phyloP scores from a whole-genome alignment of 768 basidiomycete species.

The Phaffia tasmanica region DNA sequence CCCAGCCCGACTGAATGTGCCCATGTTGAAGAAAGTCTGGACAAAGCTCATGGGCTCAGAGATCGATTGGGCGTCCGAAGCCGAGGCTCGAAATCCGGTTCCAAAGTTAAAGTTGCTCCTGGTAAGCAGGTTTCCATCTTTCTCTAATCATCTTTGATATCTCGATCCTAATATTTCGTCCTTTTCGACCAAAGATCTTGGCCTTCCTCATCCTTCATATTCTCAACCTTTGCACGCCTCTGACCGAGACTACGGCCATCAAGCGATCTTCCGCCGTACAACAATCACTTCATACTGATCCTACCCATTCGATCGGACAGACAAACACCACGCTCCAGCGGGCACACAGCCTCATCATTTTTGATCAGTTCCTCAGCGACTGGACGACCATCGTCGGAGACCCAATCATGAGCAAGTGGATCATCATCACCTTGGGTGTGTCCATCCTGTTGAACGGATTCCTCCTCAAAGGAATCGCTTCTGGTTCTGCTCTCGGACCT shows the following conservation, averaged over 20 bases:
- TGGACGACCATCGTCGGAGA: slow-evolving; percentile 91
- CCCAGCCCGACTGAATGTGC: background rate
- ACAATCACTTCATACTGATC: slow-evolving; percentile 31
- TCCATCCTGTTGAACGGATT: slow-evolving; percentile 86
- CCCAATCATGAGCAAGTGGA: slow-evolving; percentile 88
- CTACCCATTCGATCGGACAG: slow-evolving; percentile 31
- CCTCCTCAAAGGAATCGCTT: slow-evolving; percentile 57
- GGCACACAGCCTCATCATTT: slow-evolving; percentile 41
- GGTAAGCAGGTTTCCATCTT: slow-evolving; percentile 40
- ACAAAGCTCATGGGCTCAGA: slow-evolving; percentile 16
- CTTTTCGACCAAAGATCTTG: slow-evolving; percentile 48
- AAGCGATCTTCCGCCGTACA: slow-evolving; percentile 39
- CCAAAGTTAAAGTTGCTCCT: slow-evolving; percentile 78
- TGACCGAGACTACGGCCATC: slow-evolving; percentile 57
- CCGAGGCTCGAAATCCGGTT: slow-evolving; percentile 61
- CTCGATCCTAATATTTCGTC: background rate
- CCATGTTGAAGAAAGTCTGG: background rate
- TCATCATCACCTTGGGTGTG: slow-evolving; percentile 73
- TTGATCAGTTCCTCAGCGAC: slow-evolving; percentile 76
- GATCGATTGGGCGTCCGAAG: slow-evolving; percentile 27
- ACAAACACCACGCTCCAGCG: slow-evolving; percentile 29
- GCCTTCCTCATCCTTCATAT: slow-evolving; percentile 85
- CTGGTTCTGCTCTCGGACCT: slow-evolving; percentile 31
- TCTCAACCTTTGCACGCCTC: slow-evolving; percentile 82
- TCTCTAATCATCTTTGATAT: background rate